A percentile compares a stretch with the other conserved stretches of the same genome.
Evolutionary conservation across 2,329 filamentous ascomycete species (phyloP).

Genomic region (Epichloe amarillans): DNA sequence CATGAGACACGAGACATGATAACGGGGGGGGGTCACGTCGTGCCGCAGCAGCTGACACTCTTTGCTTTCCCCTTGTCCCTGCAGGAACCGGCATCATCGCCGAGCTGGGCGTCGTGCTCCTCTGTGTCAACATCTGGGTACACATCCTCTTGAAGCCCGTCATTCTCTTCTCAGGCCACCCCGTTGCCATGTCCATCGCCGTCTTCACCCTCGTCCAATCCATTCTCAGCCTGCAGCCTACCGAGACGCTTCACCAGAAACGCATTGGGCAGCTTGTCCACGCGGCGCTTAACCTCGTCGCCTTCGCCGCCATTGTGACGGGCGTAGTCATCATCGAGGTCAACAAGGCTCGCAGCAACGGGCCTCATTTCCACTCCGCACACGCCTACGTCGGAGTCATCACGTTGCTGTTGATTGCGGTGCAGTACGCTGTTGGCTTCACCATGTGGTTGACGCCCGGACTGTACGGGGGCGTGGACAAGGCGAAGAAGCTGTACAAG

Average conservation of each 20-base stretch:
- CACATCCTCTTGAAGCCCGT: constrained; percentile 56
- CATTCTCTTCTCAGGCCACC: constrained; percentile 80
- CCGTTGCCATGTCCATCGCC: constrained; percentile 55
- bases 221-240: constrained; percentile 71
- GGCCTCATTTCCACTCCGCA: constrained; percentile 62
- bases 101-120: constrained; percentile 64
- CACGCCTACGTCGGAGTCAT: constrained; percentile 76
- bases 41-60: not conserved
- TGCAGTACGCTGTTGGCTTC: constrained; percentile 69
- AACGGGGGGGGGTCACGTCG: not conserved
- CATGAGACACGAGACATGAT: not conserved
- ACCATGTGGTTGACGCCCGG: constrained; percentile 66
- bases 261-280: constrained; percentile 46
- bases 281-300: constrained; percentile 53
- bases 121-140: constrained; percentile 66
- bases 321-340: constrained; percentile 63
- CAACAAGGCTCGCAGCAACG: constrained; percentile 62
- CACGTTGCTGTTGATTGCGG: constrained; percentile 54
- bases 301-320: constrained; percentile 45
- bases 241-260: constrained; percentile 65
- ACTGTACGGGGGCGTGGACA: constrained; percentile 65
- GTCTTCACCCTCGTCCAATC: constrained; percentile 67
- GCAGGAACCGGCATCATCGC: constrained; percentile 70
- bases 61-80: not conserved
- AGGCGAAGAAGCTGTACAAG: constrained; percentile 77